Base-by-base conservation (phyloP, 73 alveolate species). In the Paramecium tetraurelia region DNA sequence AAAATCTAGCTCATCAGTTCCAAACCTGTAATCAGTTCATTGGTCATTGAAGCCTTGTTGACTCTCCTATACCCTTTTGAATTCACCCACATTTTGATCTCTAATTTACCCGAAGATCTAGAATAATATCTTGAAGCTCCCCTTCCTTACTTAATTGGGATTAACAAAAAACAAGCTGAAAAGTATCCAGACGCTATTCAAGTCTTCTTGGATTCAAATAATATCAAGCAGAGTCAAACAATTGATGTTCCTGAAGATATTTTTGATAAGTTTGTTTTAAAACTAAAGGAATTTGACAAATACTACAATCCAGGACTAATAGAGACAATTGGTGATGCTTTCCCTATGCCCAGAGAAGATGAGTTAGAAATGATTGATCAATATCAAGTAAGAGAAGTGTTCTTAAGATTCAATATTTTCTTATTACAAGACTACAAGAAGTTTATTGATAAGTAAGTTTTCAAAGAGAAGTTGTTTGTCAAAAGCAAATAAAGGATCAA, bases 71-170 rank as follows among this genome's bases (percentile, higher is more conserved):
- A 44, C 24, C 94, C 94, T 7, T 89, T 89, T 89, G 86, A 89
- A 46, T 89, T 58, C 44, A 89, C 80, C 14, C 94, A 89, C 48
- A 83, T 89, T 12, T 48, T 70, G 12, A 89, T 89, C 5, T 59
- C 92, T 12, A 89, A 27, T 36, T 58, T 89, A n/a, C 90, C 94
- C 11, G 92, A 89, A n/a, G 87, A 70, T 22, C 29, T 89, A 36
- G 71, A 43, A 27, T 38, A 58, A 24, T 89, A 89, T 71, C 53
- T 71, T 58, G 92, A 89, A 46, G 94, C 94, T 14, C 94, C 94
- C 9, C 57, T 71, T 0, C 94, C 94, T 3, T 89, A 70, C 20
- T 59, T 89, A 36, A 43, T 89, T 7, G 94, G 94, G 7, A 4
- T 80, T 40, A 80, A 21, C 10, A 27, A 80, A 35, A 40, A 41